Percentiles rank a stretch among this genome's conserved stretches.
phyloP scores from a whole-genome alignment of 208 protist species.

The Porcisia deanei region DNA sequence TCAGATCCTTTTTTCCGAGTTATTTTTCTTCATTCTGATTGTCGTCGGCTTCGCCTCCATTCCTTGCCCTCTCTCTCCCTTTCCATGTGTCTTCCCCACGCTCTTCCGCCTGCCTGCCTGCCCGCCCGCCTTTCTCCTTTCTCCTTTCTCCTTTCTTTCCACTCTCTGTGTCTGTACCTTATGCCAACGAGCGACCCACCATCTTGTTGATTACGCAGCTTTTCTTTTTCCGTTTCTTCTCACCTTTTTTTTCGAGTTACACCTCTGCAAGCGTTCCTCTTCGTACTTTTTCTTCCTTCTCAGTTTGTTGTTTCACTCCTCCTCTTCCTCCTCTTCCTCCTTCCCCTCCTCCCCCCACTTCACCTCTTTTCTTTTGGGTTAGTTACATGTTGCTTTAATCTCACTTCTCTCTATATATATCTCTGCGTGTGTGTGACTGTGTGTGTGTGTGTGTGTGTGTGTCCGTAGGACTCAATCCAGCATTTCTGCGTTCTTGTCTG shows the following conservation, averaged over 20 bases:
- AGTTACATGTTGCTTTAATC: too few relatives aligned
- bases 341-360: neutral
- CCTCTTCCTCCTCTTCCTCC: neutral
- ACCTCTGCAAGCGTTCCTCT: slow-evolving; percentile 8
- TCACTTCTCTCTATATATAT: too few relatives aligned
- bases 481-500: neutral
- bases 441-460: slow-evolving; percentile 1
- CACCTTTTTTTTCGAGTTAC: neutral
- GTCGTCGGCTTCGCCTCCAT: too few relatives aligned
- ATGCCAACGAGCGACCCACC: neutral
- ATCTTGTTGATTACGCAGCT: neutral
- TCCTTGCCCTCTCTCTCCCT: too few relatives aligned
- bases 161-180: neutral
- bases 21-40: too few relatives aligned
- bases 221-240: neutral
- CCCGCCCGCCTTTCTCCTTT: too few relatives aligned
- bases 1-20: too few relatives aligned
- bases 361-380: neutral
- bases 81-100: too few relatives aligned
- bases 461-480: too few relatives aligned
- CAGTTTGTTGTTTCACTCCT: neutral
- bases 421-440: neutral
- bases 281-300: slow-evolving; percentile 6
- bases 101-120: too few relatives aligned
- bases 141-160: neutral